Base-by-base conservation (phyloP, 2,329 filamentous ascomycete genomes). In the Pleomassaria siparia region DNA sequence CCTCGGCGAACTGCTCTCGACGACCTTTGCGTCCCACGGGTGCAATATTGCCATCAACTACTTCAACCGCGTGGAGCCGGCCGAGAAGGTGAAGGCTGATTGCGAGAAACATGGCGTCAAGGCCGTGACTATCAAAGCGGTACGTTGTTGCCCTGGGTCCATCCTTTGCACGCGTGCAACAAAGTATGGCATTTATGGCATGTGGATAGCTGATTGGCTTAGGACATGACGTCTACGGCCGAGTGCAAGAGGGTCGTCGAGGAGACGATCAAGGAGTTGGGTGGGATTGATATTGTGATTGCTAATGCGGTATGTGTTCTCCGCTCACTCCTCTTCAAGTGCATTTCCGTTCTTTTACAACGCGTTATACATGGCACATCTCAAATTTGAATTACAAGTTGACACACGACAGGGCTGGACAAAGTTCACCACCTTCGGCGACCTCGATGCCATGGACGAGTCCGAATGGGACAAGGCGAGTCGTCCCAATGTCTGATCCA, bases 11-110 rank as follows among this genome's bases (percentile, higher is more conserved):
- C 76, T 85, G 3, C 78, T 88, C 2, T 80, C 79, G 30, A 79
- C 80, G 46, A 81, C 84, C 25, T 89, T 91, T 58, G 87, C 87
- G 8, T 72, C 77, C 18, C 77, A 85, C 58, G 86, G 87, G 39
- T 82, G 81, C 63, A 85, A 87, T 47, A 74, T 92, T 9, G 82
- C 83, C 8, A 80, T 94, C 64, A 92, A 91, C 72, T 92, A 90
- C 70, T 76, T 79, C 69, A 81, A 78, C 52, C 84, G 81, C 65
- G 68, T 74, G 28, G 76, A 79, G 15, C 77, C 82, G 2, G 89
- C 88, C 5, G 72, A 81, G 35, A 71, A 75, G 7, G 73, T 90
- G 2, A 75, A 83, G 3, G 62, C 73, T 9, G 80, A 82, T 49
- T 72, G 91, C 5, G 63, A 79, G 33, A 60, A 65, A 6, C 78